Percentiles rank a stretch among this genome's conserved stretches.
phyloP scores from a whole-genome alignment of 2,329 filamentous ascomycete species.

The Emmonsiellopsis sp. region DNA sequence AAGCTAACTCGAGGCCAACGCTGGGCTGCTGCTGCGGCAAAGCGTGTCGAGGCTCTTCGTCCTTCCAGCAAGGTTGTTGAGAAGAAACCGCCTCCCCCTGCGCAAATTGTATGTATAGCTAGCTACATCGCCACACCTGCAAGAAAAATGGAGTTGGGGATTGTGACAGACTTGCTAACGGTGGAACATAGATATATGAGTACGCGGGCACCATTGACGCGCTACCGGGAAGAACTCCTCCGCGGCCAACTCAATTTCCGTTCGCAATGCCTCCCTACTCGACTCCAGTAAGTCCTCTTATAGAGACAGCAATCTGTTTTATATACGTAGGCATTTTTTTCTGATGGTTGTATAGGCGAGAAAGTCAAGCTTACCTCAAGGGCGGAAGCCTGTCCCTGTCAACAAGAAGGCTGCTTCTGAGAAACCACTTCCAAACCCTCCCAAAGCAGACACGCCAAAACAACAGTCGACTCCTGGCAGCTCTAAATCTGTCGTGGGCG shows the following conservation, averaged over 20 bases:
- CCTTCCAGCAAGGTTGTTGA: not conserved
- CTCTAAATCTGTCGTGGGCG: conserved; percentile 5
- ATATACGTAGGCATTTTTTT: not conserved
- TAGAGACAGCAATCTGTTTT: too few species aligned
- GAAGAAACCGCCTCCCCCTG: not conserved
- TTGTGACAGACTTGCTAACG: too few species aligned
- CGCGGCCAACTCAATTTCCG: too few species aligned
- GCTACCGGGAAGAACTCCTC: too few species aligned
- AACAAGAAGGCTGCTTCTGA: conserved; percentile 8
- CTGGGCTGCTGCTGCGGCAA: conserved; percentile 10
- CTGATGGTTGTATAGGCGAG: not conserved
- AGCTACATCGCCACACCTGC: too few species aligned
- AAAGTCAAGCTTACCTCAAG: not conserved
- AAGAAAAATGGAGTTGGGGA: too few species aligned
- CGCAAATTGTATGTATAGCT: too few species aligned
- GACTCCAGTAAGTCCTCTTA: too few species aligned
- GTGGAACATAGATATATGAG: too few species aligned
- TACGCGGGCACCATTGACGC: too few species aligned
- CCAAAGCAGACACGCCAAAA: not conserved
- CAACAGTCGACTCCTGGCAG: not conserved
- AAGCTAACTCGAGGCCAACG: conserved; percentile 5
- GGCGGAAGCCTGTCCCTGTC: not conserved
- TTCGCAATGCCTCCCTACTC: too few species aligned
- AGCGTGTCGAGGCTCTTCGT: conserved; percentile 10
- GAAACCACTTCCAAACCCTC: conserved; percentile 12